phyloP scores from a whole-genome alignment of 164 flowering plant species.

The Sextonia rubra region DNA sequence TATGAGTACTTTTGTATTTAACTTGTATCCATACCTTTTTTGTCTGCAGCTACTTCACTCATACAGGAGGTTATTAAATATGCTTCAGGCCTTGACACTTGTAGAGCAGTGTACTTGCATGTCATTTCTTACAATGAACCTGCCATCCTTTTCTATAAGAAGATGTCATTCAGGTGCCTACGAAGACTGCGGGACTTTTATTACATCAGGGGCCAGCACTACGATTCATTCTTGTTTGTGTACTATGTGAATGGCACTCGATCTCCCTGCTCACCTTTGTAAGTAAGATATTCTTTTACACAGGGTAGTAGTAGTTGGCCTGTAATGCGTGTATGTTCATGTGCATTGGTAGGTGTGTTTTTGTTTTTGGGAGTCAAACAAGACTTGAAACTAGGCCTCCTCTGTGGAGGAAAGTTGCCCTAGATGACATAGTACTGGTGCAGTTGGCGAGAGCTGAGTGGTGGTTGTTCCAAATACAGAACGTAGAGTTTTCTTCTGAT shows the following conservation, averaged over 20 bases:
- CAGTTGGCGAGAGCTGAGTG: too few species aligned
- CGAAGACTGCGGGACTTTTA: slow-evolving; percentile 66
- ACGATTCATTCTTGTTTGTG: slow-evolving; percentile 81
- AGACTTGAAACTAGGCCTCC: too few species aligned
- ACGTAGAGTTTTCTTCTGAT: too few species aligned
- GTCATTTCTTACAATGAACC: slow-evolving; percentile 83
- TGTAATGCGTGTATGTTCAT: too few species aligned
- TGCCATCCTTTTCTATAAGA: slow-evolving; percentile 79
- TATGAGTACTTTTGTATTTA: neutral
- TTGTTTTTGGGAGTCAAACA: too few species aligned
- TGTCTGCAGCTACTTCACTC: slow-evolving; percentile 65
- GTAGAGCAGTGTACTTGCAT: slow-evolving; percentile 89
- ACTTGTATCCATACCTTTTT: neutral
- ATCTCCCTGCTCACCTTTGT: slow-evolving; percentile 92
- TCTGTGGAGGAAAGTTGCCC: too few species aligned
- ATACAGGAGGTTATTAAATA: slow-evolving; percentile 76
- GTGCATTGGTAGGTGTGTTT: too few species aligned
- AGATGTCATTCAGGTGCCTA: slow-evolving; percentile 77
- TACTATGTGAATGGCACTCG: slow-evolving; percentile 87
- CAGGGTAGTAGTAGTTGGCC: too few species aligned
- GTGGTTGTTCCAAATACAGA: too few species aligned
- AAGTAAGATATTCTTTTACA: slow-evolving; percentile 31
- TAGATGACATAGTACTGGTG: too few species aligned
- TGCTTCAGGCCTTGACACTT: slow-evolving; percentile 57
- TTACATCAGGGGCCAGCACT: slow-evolving; percentile 70